Percentiles rank a stretch among this genome's conserved stretches.
Conservation (phyloP, 208 protist species). For the Leishmania amazonensis region DNA sequence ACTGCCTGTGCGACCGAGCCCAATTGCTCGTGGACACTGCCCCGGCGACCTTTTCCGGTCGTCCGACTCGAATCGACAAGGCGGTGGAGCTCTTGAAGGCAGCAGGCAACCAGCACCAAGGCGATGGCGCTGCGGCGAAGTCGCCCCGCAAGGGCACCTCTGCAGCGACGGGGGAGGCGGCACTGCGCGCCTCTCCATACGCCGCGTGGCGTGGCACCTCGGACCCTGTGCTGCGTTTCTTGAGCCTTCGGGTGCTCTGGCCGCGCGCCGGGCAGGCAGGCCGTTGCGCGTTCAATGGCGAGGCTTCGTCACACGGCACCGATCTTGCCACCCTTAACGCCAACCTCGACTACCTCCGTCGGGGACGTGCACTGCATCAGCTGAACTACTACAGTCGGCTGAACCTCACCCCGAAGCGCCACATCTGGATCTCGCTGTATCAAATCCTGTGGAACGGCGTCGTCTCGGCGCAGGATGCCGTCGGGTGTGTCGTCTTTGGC, state of each 20-base stretch:
- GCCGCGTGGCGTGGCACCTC: slow-evolving; percentile 16
- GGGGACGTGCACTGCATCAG: slow-evolving; percentile 49
- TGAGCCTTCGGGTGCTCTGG: slow-evolving; percentile 13
- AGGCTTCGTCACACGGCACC: slow-evolving; percentile 4
- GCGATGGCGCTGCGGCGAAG: neutral
- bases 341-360: slow-evolving; percentile 75
- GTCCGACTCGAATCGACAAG: slow-evolving; percentile 42
- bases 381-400: slow-evolving; percentile 85
- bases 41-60: slow-evolving; percentile 41
- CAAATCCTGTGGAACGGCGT: slow-evolving; percentile 67
- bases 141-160: neutral
- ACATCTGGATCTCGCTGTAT: slow-evolving; percentile 65
- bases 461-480: slow-evolving; percentile 60
- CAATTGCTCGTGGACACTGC: slow-evolving; percentile 63
- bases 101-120: neutral
- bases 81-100: slow-evolving; percentile 29
- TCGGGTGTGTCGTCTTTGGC: slow-evolving; percentile 54
- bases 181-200: slow-evolving; percentile 22
- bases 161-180: slow-evolving; percentile 10
- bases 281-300: neutral
- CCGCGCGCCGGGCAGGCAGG: neutral
- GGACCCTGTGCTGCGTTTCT: slow-evolving; percentile 9
- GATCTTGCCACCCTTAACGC: slow-evolving; percentile 41
- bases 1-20: slow-evolving; percentile 50
- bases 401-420: slow-evolving; percentile 74